These are phyloP conservation scores for Lentinus brumalis DNA, from an alignment of 768 basidiomycete species.

Conservation along the genomic window DNA sequence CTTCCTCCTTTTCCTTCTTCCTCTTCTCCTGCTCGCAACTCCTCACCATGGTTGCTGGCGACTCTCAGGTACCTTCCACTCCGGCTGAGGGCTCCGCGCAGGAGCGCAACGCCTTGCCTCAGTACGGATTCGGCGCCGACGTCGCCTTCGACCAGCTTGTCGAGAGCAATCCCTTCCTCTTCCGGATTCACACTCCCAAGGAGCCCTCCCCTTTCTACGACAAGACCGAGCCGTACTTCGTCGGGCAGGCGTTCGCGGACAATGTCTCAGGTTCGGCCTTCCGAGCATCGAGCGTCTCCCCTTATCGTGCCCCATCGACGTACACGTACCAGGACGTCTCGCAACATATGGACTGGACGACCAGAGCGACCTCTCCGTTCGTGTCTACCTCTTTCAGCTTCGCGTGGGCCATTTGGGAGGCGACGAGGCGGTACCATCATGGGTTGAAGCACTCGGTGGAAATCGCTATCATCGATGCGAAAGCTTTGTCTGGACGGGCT, in stretches of 20 bases:
- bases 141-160: constrained; percentile 63
- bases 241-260: constrained; percentile 66
- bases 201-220: constrained; percentile 53
- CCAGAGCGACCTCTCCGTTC: constrained; percentile 66
- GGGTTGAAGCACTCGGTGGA: constrained; percentile 76
- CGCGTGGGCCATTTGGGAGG: constrained; percentile 83
- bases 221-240: constrained; percentile 62
- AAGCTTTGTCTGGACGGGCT: constrained; percentile 54
- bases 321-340: constrained; percentile 63
- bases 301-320: constrained; percentile 29
- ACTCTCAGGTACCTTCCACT: constrained; percentile 7
- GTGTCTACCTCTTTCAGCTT: constrained; percentile 82
- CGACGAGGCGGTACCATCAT: constrained; percentile 68
- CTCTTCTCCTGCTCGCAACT: not conserved
- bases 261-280: constrained; percentile 25
- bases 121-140: constrained; percentile 71
- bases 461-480: constrained; percentile 78
- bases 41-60: constrained; percentile 13
- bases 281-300: constrained; percentile 28
- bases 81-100: constrained; percentile 15
- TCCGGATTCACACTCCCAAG: constrained; percentile 79
- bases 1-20: not conserved
- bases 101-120: constrained; percentile 49
- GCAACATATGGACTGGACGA: constrained; percentile 78
- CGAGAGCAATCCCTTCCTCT: constrained; percentile 70